These are phyloP conservation scores for Lactifluus echinatus DNA, from an alignment of 768 basidiomycete genomes.

Conservation along the genomic window DNA sequence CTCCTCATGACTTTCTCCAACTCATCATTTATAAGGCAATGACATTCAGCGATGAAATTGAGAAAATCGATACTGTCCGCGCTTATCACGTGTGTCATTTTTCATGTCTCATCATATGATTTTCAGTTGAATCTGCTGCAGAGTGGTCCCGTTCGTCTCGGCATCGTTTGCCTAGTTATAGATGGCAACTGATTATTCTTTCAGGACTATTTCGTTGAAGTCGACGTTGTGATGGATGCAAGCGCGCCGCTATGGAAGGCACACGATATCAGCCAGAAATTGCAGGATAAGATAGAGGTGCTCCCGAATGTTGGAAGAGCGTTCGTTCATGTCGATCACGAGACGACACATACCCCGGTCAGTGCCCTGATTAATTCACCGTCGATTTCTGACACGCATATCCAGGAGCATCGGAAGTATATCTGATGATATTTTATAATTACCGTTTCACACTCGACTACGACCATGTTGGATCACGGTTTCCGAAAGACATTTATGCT, in stretches of 20 bases:
- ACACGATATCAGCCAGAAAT: conserved; percentile 73
- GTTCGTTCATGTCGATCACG: conserved; percentile 93
- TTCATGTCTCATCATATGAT: not conserved
- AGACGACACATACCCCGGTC: conserved; percentile 72
- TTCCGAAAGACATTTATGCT: not conserved
- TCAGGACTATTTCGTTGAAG: conserved; percentile 87
- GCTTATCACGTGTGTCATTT: conserved; percentile 71
- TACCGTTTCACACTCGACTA: not conserved
- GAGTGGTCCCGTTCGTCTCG: conserved; percentile 60
- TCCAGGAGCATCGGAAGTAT: conserved; percentile 39
- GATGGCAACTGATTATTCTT: conserved; percentile 1
- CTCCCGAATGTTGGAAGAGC: conserved; percentile 87
- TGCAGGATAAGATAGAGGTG: conserved; percentile 84
- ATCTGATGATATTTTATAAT: conserved; percentile 13
- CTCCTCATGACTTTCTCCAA: conserved; percentile 84
- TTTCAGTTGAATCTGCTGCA: conserved; percentile 21
- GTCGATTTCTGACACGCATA: not conserved
- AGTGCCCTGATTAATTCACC: conserved; percentile 18
- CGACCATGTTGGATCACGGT: not conserved
- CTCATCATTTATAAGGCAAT: conserved; percentile 86
- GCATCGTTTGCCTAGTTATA: not conserved
- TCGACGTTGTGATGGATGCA: conserved; percentile 89
- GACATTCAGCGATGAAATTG: conserved; percentile 82
- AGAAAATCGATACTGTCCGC: conserved; percentile 82
- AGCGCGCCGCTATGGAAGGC: conserved; percentile 85